These are phyloP conservation scores for Penicillium cinerascens DNA, from an alignment of 495 filamentous ascomycete genomes.

Conservation along the genomic window DNA sequence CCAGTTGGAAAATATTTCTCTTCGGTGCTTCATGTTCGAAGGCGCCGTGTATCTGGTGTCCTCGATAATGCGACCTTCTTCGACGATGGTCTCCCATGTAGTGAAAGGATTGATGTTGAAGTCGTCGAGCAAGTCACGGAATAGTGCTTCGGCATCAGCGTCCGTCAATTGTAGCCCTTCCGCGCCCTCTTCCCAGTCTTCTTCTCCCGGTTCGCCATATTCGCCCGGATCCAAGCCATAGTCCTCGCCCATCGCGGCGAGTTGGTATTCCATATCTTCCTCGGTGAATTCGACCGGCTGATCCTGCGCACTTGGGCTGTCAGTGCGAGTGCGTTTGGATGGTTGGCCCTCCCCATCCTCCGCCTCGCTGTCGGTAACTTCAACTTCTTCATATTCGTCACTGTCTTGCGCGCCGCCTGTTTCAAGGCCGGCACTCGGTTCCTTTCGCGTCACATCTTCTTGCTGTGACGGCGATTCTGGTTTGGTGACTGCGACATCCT, in stretches of 20 bases:
- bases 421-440: conserved; percentile 1
- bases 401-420: conserved; percentile 39
- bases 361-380: conserved; percentile 70
- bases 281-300: conserved; percentile 85
- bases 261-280: conserved; percentile 90
- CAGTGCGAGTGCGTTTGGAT: conserved; percentile 64
- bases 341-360: conserved; percentile 50
- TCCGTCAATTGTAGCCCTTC: conserved; percentile 65
- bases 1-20: conserved; percentile 82
- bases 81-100: conserved; percentile 84
- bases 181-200: conserved; percentile 67
- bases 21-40: conserved; percentile 72
- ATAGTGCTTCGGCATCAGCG: conserved; percentile 65
- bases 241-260: conserved; percentile 79
- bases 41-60: conserved; percentile 84
- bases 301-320: conserved; percentile 49
- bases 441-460: background rate
- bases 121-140: conserved; percentile 83
- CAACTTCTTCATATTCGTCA: conserved; percentile 84
- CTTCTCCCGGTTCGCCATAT: conserved; percentile 62
- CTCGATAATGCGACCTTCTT: conserved; percentile 77
- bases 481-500: conserved; percentile 7
- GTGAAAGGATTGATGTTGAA: conserved; percentile 78
- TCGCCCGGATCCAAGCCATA: conserved; percentile 70
- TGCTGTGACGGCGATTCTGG: conserved; percentile 1